Percentiles rank a stretch among this genome's conserved stretches.
These are phyloP conservation scores for Gracilaria caudata DNA, from an alignment of 23 red algal genomes.

Conservation along the genomic window DNA sequence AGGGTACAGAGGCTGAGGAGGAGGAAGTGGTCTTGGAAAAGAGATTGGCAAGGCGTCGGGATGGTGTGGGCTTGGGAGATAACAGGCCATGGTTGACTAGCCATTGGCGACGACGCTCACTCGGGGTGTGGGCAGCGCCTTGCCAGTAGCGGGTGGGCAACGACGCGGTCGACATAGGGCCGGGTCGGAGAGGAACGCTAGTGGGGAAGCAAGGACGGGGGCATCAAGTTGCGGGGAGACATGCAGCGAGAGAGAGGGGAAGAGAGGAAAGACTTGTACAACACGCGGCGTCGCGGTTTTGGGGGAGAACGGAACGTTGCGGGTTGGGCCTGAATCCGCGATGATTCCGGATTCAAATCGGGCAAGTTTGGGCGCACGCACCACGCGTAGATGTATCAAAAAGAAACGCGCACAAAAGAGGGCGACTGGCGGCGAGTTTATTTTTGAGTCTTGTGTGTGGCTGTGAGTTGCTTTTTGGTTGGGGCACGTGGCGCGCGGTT, in stretches of 20 bases:
- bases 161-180: constrained; percentile 25
- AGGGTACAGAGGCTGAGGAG: neutral
- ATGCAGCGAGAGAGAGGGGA: neutral
- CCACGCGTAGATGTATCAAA: neutral
- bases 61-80: constrained; percentile 18
- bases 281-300: neutral
- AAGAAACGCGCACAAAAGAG: neutral
- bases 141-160: constrained; percentile 24
- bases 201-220: neutral
- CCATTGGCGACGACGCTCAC: constrained; percentile 20
- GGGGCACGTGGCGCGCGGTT: constrained; percentile 4
- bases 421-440: neutral
- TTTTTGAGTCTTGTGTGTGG: neutral
- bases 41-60: constrained; percentile 23
- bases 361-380: neutral
- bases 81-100: constrained; percentile 23
- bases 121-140: neutral
- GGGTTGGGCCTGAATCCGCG: neutral
- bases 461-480: neutral
- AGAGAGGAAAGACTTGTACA: too few relatives aligned
- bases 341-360: neutral
- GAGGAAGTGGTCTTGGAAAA: constrained; percentile 3
- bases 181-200: neutral
- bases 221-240: neutral
- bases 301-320: neutral